phyloP scores from a whole-genome alignment of 2,329 filamentous ascomycete species.

The Botrytis byssoidea region DNA sequence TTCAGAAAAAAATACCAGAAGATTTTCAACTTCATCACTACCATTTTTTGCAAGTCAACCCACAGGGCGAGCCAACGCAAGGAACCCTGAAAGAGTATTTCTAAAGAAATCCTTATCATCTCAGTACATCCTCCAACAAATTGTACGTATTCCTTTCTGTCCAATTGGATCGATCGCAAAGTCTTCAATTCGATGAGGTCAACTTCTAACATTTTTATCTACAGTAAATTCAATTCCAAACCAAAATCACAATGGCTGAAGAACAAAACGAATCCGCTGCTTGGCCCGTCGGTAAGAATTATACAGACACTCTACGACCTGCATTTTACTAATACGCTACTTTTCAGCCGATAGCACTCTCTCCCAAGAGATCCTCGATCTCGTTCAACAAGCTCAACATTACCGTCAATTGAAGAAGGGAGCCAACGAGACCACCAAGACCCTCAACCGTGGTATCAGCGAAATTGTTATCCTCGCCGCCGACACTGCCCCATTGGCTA shows the following conservation, averaged over 20 bases:
- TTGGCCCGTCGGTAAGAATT: constrained; percentile 25
- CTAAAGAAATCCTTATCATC: constrained; percentile 5
- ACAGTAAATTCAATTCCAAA: constrained; percentile 21
- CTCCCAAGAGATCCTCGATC: constrained; percentile 78
- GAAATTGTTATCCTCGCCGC: constrained; percentile 89
- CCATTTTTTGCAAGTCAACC: constrained; percentile 23
- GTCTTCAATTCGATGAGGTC: not conserved
- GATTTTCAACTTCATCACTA: constrained; percentile 18
- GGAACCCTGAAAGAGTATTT: constrained; percentile 51
- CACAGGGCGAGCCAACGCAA: constrained; percentile 61
- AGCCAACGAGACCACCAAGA: constrained; percentile 84
- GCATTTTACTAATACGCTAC: constrained; percentile 43
- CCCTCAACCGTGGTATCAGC: constrained; percentile 83
- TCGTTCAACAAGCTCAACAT: constrained; percentile 60
- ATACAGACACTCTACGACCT: constrained; percentile 46
- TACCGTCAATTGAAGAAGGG: constrained; percentile 83
- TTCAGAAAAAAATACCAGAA: constrained; percentile 5
- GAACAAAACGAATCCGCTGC: constrained; percentile 40
- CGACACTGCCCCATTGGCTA: constrained; percentile 83
- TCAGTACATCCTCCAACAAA: constrained; percentile 11
- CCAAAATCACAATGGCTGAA: constrained; percentile 35
- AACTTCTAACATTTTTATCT: not conserved
- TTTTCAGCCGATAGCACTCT: constrained; percentile 69
- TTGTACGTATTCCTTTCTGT: constrained; percentile 8
- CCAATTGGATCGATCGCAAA: not conserved